phyloP scores from a whole-genome alignment of 768 basidiomycete species.

The Boletus tomentosulus region DNA sequence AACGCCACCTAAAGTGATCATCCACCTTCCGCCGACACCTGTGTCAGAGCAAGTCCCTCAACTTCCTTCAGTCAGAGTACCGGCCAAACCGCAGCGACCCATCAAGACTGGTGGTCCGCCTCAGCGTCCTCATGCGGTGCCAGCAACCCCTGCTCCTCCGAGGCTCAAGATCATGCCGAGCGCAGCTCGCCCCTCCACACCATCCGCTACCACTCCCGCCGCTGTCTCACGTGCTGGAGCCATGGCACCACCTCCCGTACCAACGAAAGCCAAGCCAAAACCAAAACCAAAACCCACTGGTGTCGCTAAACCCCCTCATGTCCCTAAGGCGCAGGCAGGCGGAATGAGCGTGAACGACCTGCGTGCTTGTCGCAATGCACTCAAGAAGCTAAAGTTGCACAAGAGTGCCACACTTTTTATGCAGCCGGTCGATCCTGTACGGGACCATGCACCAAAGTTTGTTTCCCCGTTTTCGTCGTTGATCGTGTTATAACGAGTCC shows the following conservation, averaged over 20 bases:
- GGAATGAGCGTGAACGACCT: slow-evolving; percentile 79
- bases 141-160: slow-evolving; percentile 35
- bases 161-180: slow-evolving; percentile 51
- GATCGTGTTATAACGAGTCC: not conserved
- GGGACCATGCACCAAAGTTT: slow-evolving; percentile 86
- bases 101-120: slow-evolving; percentile 35
- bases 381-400: slow-evolving; percentile 76
- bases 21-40: slow-evolving; percentile 77
- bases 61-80: slow-evolving; percentile 50
- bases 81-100: slow-evolving; percentile 35
- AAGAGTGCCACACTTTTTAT: slow-evolving; percentile 74
- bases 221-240: slow-evolving; percentile 5
- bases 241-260: slow-evolving; percentile 31
- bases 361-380: slow-evolving; percentile 65
- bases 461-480: slow-evolving; percentile 2
- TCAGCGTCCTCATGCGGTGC: slow-evolving; percentile 26
- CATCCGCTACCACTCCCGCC: slow-evolving; percentile 16
- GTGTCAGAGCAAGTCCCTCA: slow-evolving; percentile 57
- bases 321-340: slow-evolving; percentile 66
- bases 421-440: slow-evolving; percentile 93
- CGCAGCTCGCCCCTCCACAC: slow-evolving; percentile 8
- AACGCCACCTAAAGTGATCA: slow-evolving; percentile 78
- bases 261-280: slow-evolving; percentile 26
- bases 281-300: slow-evolving; percentile 23
- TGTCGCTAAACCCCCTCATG: slow-evolving; percentile 39